Percentiles rank a stretch among this genome's conserved stretches.
These are phyloP conservation scores for Colletotrichum costaricense DNA, from an alignment of 2,329 filamentous ascomycete genomes.

Conservation along the genomic window DNA sequence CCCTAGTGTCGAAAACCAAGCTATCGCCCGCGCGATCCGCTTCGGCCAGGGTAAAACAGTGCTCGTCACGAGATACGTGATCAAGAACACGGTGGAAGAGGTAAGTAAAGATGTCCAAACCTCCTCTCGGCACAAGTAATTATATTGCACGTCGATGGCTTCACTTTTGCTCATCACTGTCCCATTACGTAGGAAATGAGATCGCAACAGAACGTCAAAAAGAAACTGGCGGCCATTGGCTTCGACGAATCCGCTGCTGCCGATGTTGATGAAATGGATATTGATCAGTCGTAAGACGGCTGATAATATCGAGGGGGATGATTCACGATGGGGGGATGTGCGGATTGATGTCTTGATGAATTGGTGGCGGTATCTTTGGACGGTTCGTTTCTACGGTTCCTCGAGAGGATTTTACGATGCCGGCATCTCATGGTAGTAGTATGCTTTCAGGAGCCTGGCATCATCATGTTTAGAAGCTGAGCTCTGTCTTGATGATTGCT, in stretches of 20 bases:
- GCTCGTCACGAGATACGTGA: conserved; percentile 56
- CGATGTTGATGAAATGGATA: neutral
- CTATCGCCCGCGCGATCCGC: conserved; percentile 59
- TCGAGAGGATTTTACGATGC: neutral
- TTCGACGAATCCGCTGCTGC: neutral
- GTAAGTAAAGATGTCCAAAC: conserved; percentile 39
- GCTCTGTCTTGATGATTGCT: neutral
- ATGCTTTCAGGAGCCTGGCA: neutral
- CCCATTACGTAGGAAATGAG: conserved; percentile 24
- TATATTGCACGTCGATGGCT: neutral
- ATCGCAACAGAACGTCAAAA: conserved; percentile 27
- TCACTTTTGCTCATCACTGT: neutral
- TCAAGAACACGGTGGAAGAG: conserved; percentile 54
- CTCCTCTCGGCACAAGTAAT: neutral
- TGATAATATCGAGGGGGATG: too few species aligned
- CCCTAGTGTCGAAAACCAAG: conserved; percentile 62
- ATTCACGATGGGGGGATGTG: too few species aligned
- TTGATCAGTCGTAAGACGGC: neutral
- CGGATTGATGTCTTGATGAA: neutral
- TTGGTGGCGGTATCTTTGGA: neutral
- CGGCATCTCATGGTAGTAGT: neutral
- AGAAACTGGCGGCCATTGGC: conserved; percentile 20
- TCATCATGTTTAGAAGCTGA: neutral
- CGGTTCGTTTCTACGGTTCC: neutral
- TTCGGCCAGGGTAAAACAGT: conserved; percentile 58